Evolutionary conservation across 225 moss, liverwort and hornwort species (phyloP).

Genomic region (Anthoceros angustus): DNA sequence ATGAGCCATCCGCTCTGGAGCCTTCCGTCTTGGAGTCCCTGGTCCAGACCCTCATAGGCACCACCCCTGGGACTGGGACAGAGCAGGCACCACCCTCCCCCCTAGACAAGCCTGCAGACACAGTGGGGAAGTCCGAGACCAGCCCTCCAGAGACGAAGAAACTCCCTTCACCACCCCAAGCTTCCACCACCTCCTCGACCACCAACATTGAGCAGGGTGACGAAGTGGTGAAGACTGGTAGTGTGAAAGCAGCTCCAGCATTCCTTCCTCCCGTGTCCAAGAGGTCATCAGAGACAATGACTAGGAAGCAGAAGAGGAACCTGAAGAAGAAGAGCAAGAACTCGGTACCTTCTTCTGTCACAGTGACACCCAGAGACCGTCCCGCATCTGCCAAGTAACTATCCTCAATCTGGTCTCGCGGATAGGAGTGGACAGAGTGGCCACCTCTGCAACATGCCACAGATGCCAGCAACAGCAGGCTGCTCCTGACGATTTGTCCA

Average conservation of each 20-base stretch:
- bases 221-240: neutral
- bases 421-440: too few species aligned
- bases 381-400: neutral
- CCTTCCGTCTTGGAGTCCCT: neutral
- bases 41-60: neutral
- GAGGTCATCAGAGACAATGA: neutral
- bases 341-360: neutral
- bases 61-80: neutral
- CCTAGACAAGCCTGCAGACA: neutral
- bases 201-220: neutral
- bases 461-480: too few species aligned
- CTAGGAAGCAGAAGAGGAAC: slow-evolving; percentile 1
- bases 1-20: neutral
- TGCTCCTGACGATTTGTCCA: too few species aligned
- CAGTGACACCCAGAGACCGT: neutral
- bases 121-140: neutral
- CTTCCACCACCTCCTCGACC: neutral
- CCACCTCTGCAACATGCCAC: too few species aligned
- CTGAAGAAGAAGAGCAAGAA: slow-evolving; percentile 1
- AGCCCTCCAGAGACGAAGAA: neutral
- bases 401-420: neutral
- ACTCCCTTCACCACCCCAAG: neutral
- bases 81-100: neutral
- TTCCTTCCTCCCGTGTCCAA: neutral
- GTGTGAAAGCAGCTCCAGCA: neutral